Conservation (phyloP, 495 filamentous ascomycete species). For the Penicillium flavigenum region DNA sequence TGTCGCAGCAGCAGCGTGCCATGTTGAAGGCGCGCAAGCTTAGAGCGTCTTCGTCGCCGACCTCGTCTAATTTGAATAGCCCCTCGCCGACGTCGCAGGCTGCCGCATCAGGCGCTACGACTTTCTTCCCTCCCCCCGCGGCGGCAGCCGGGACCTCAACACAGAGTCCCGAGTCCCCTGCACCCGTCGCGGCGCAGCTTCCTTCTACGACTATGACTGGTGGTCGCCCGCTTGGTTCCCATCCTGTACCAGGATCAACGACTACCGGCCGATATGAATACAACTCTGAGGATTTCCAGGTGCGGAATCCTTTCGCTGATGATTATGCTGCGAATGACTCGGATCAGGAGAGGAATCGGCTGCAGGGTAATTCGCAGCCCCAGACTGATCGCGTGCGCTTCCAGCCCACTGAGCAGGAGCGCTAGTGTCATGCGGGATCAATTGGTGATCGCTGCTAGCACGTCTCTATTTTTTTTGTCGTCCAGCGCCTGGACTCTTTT, state of each 20-base stretch:
- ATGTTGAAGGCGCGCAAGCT: constrained; percentile 66
- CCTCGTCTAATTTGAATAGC: constrained; percentile 18
- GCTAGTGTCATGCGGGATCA: neutral
- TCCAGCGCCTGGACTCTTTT: neutral
- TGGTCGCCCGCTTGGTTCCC: constrained; percentile 9
- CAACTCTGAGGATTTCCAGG: constrained; percentile 44
- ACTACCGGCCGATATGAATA: constrained; percentile 35
- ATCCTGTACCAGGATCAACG: neutral
- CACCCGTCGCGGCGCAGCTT: constrained; percentile 9
- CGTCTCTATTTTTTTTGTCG: neutral
- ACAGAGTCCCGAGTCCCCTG: constrained; percentile 7
- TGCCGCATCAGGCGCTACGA: constrained; percentile 19
- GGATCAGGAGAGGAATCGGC: constrained; percentile 16
- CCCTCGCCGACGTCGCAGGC: constrained; percentile 20
- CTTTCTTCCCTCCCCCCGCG: constrained; percentile 3
- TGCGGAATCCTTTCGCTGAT: constrained; percentile 50
- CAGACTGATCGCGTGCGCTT: constrained; percentile 10
- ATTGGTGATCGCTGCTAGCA: neutral
- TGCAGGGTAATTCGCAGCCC: neutral
- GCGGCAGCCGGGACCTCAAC: neutral
- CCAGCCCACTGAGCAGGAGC: constrained; percentile 21
- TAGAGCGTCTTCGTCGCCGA: constrained; percentile 26
- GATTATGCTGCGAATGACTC: constrained; percentile 27
- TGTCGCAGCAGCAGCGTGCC: constrained; percentile 78
- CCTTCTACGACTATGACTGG: constrained; percentile 15